phyloP scores from a whole-genome alignment of 2,329 filamentous ascomycete genomes.

The Penicillium sp. region DNA sequence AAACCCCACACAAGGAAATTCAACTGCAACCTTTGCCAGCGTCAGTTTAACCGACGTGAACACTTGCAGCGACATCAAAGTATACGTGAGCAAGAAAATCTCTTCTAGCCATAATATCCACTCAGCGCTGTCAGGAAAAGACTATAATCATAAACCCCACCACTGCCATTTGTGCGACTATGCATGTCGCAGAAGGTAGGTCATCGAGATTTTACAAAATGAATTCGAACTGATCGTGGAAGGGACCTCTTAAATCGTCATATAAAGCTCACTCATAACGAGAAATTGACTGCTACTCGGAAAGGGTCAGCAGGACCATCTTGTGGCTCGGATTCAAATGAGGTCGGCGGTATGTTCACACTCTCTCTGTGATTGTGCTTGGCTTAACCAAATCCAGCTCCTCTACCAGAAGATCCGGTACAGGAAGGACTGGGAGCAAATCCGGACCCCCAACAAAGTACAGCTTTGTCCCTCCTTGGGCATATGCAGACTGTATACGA shows the following conservation, averaged over 20 bases:
- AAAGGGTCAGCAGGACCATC: not conserved
- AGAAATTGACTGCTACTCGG: not conserved
- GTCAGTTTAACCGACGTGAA: conserved; percentile 10
- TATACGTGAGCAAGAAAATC: conserved; percentile 8
- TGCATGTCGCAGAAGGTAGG: not conserved
- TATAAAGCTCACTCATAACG: not conserved
- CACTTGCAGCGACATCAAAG: conserved; percentile 13
- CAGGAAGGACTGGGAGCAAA: too few relatives aligned
- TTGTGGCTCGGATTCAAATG: too few relatives aligned
- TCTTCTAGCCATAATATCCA: too few relatives aligned
- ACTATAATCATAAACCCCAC: not conserved
- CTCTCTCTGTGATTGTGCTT: too few relatives aligned
- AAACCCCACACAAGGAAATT: not conserved
- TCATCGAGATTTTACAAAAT: not conserved
- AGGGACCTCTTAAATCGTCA: not conserved
- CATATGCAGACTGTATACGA: too few relatives aligned
- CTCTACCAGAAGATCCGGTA: too few relatives aligned
- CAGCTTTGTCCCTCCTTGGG: too few relatives aligned
- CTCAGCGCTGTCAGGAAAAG: too few relatives aligned
- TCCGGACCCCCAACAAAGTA: too few relatives aligned
- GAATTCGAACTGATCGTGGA: not conserved
- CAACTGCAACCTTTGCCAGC: conserved; percentile 8
- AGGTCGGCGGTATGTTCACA: too few relatives aligned
- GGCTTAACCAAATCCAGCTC: too few relatives aligned
- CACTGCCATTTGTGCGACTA: not conserved